Conservation (phyloP, 495 filamentous ascomycete species). For the Aspergillus sclerotioniger region DNA sequence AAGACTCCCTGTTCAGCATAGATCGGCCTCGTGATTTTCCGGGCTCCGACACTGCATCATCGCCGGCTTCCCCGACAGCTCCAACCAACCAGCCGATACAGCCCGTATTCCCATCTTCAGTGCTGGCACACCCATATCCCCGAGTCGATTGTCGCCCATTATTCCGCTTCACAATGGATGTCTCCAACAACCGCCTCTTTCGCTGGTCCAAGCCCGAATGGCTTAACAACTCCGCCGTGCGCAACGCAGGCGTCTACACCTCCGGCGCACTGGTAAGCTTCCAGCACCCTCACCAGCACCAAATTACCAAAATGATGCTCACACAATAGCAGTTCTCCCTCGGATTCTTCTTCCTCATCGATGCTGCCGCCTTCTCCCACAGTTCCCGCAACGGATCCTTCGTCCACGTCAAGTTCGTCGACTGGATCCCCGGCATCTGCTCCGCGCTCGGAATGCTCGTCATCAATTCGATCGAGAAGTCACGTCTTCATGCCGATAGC, state of each 20-base stretch:
- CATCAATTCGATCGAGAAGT: slow-evolving; percentile 98
- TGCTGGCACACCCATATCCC: background rate
- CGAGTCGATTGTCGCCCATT: background rate
- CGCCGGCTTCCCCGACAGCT: slow-evolving; percentile 15
- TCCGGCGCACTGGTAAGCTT: slow-evolving; percentile 79
- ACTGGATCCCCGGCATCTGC: slow-evolving; percentile 99
- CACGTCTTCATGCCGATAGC: slow-evolving; percentile 76
- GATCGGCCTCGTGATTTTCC: slow-evolving; percentile 20
- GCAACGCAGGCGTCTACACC: slow-evolving; percentile 80
- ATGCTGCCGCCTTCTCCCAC: slow-evolving; percentile 83
- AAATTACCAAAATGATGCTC: slow-evolving; percentile 4
- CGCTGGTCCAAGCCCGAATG: slow-evolving; percentile 81
- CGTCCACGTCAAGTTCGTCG: slow-evolving; percentile 91
- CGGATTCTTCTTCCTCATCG: slow-evolving; percentile 94
- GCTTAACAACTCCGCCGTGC: slow-evolving; percentile 81
- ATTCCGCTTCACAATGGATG: slow-evolving; percentile 42
- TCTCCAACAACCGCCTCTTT: slow-evolving; percentile 63
- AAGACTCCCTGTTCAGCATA: background rate
- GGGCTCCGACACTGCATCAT: slow-evolving; percentile 22
- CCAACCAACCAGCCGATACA: slow-evolving; percentile 11
- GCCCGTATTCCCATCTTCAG: background rate
- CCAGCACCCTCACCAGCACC: background rate
- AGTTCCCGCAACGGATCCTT: slow-evolving; percentile 72
- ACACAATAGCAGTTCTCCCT: slow-evolving; percentile 73
- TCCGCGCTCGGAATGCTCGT: slow-evolving; percentile 92